Conservation (phyloP, 202 grass and related monocot species). For the Eragrostis tef region DNA sequence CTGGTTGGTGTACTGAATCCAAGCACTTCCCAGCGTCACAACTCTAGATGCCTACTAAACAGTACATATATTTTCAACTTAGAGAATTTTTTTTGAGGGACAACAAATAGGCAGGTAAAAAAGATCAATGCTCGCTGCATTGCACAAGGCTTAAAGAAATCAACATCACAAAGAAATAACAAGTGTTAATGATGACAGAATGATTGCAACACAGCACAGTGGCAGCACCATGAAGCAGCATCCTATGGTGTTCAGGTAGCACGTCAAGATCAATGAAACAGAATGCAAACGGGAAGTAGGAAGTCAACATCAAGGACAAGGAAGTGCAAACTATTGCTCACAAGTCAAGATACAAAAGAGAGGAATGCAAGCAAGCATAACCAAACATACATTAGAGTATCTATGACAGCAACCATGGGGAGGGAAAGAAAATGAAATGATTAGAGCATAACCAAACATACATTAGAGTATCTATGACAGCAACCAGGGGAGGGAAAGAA, state of each 20-base stretch:
- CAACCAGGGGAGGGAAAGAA: not conserved
- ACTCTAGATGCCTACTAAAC: not conserved
- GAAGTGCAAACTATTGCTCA: slow-evolving; percentile 52
- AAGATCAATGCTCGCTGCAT: not conserved
- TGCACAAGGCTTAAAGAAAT: slow-evolving; percentile 4
- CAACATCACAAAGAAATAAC: slow-evolving; percentile 20
- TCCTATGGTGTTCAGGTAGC: slow-evolving; percentile 51
- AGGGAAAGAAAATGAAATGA: slow-evolving; percentile 8
- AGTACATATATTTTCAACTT: slow-evolving; percentile 8
- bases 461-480: slow-evolving; percentile 34
- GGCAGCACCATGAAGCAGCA: slow-evolving; percentile 34
- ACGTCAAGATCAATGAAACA: slow-evolving; percentile 59
- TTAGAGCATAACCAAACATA: slow-evolving; percentile 35
- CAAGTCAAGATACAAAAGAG: slow-evolving; percentile 59
- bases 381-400: slow-evolving; percentile 35
- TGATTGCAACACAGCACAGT: slow-evolving; percentile 30
- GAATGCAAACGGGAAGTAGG: slow-evolving; percentile 47
- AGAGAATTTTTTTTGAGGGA: not conserved
- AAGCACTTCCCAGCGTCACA: not conserved
- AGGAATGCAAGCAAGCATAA: slow-evolving; percentile 53
- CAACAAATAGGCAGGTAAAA: slow-evolving; percentile 21
- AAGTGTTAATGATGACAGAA: slow-evolving; percentile 23
- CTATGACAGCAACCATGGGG: not conserved
- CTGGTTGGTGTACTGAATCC: slow-evolving; percentile 3
- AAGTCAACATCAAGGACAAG: slow-evolving; percentile 66